A percentile compares a stretch with the other conserved stretches of the same genome.
Conservation (phyloP, 306 rosid species). For the Begonia fuchsioides region DNA sequence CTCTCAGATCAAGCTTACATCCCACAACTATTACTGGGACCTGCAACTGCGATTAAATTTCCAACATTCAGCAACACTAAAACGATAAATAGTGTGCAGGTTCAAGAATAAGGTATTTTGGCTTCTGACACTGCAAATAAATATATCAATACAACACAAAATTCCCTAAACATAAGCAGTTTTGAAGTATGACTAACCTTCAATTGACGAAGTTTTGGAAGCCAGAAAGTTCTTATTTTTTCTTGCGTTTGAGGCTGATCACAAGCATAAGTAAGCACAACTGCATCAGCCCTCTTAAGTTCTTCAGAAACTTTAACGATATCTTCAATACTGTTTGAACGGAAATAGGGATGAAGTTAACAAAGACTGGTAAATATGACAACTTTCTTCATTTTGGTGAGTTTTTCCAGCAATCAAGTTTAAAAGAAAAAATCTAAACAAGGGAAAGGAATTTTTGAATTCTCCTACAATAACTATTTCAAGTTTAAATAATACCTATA, state of each 20-base stretch:
- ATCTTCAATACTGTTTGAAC: constrained; percentile 52
- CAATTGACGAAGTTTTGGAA: constrained; percentile 82
- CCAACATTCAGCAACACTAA: constrained; percentile 9
- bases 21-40: constrained; percentile 97
- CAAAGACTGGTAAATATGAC: too few relatives aligned
- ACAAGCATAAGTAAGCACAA: constrained; percentile 92
- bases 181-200: constrained; percentile 35
- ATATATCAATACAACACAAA: too few relatives aligned
- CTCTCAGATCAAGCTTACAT: constrained; percentile 92
- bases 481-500: neutral
- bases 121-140: too few relatives aligned
- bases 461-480: neutral
- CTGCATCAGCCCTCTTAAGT: constrained; percentile 80
- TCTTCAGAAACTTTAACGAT: constrained; percentile 77
- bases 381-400: too few relatives aligned
- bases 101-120: neutral
- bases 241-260: constrained; percentile 79
- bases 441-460: neutral
- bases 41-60: constrained; percentile 50
- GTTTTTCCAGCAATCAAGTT: too few relatives aligned
- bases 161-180: too few relatives aligned
- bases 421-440: neutral
- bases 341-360: neutral
- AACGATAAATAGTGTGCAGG: neutral
- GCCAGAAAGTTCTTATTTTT: constrained; percentile 73